Base-by-base conservation (phyloP, 805 yeast genomes). In the Yarrowia sp. region DNA sequence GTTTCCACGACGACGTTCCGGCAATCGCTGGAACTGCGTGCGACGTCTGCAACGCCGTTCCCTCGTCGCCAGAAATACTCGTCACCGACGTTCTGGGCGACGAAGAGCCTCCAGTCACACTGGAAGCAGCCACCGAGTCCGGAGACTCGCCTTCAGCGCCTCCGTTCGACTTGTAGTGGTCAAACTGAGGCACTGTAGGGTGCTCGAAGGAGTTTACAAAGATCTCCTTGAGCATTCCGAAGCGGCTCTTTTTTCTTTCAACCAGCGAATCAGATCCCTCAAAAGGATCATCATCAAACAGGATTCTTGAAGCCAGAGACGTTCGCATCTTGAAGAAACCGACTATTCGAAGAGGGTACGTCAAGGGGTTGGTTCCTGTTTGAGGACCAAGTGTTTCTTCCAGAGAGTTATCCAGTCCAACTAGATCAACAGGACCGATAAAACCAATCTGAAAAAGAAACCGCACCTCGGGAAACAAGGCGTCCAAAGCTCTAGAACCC, bases 401-500 rank as follows among this genome's bases (percentile, higher is more conserved):
- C 14, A 58, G 51, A 11, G 64, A 44, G 43, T 58, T 44, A 22
- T 58, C 51, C 4, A 58, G 64, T 28, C 64, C 64, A 13, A 58
- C 61, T 3, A 55, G 69, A 15, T 77, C 77, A 60, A 74, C 73
- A n/a, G 76, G 75, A 4, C 78, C 79, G 62, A 72, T 71, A 66
- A 76, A 77, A 1, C 77, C 75, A 66, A 71, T 70, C 41, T 74
- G 70, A 69, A 74, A 77, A 44, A 73, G 72, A 65, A 76, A 77
- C 44, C 78, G 67, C 3, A 73, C 72, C 65, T 77, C 79, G 9
- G 79, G 75, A 62, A 75, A 76, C 36, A 77, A 68, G 0, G 78
- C 76, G 65, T 73, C 76, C 50, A 77, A 61, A 1, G 75, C 71
- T 15, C 75, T 69, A 13, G 75, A 70, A 4, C 70, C 73, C 4